Evolutionary conservation across 805 yeast genomes (phyloP).

Genomic region (Yueomyces sinensis): DNA sequence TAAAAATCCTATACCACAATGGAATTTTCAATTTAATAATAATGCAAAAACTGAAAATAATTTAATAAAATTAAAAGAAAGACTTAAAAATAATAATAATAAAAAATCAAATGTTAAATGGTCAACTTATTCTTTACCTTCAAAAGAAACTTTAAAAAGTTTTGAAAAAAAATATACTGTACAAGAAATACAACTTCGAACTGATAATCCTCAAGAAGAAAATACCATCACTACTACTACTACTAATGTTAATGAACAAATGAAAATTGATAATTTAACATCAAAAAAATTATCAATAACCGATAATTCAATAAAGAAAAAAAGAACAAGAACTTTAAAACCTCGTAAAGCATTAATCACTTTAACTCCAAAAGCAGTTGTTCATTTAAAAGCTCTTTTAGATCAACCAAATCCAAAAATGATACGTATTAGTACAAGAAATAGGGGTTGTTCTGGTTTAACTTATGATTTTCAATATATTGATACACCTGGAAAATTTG

Average conservation of each 20-base stretch:
- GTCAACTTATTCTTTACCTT: slow-evolving; percentile 37
- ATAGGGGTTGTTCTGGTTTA: slow-evolving; percentile 94
- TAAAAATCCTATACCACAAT: too few species aligned
- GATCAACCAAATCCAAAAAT: slow-evolving; percentile 79
- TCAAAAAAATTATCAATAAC: too few species aligned
- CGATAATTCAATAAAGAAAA: slow-evolving; percentile 13
- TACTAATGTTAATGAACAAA: not conserved
- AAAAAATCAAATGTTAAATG: slow-evolving; percentile 8
- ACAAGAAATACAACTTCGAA: not conserved
- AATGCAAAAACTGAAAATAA: not conserved
- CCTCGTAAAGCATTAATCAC: slow-evolving; percentile 88
- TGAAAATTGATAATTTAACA: too few species aligned
- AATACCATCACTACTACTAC: not conserved
- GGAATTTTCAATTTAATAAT: not conserved
- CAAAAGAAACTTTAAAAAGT: slow-evolving; percentile 33
- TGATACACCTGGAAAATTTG: slow-evolving; percentile 82
- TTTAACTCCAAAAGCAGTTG: slow-evolving; percentile 60
- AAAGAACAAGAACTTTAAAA: slow-evolving; percentile 52
- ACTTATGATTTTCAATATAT: slow-evolving; percentile 89
- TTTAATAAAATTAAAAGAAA: too few species aligned
- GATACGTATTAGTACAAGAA: slow-evolving; percentile 86
- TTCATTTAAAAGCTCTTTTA: slow-evolving; percentile 53
- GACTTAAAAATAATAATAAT: not conserved
- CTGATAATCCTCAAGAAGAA: not conserved
- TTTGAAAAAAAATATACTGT: slow-evolving; percentile 22